phyloP scores from a whole-genome alignment of 2,329 filamentous ascomycete species.

The Diaporthe vexans region DNA sequence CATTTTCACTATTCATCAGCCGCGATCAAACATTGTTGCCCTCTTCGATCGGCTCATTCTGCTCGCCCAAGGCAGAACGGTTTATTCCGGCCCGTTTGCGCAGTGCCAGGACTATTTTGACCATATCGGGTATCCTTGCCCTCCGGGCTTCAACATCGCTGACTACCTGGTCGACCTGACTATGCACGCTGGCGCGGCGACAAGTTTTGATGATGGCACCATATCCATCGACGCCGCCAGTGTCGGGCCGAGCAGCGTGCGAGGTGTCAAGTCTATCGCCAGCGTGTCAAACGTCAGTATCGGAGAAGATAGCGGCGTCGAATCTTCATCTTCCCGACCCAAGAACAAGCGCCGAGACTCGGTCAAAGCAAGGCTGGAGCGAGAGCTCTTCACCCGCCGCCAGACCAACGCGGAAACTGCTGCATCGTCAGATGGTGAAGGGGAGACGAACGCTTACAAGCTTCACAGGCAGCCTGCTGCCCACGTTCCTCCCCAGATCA shows the following conservation, averaged over 20 bases:
- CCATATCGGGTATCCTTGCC: slow-evolving; percentile 90
- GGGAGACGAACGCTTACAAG: slow-evolving; percentile 64
- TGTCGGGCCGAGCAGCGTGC: slow-evolving; percentile 86
- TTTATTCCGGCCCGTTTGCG: slow-evolving; percentile 92
- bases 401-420: slow-evolving; percentile 75
- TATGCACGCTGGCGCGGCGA: slow-evolving; percentile 86
- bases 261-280: slow-evolving; percentile 90
- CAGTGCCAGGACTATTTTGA: slow-evolving; percentile 95
- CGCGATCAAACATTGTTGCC: slow-evolving; percentile 97
- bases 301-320: slow-evolving; percentile 75
- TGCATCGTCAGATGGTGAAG: slow-evolving; percentile 69
- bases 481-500: slow-evolving; percentile 66
- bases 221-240: slow-evolving; percentile 70
- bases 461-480: slow-evolving; percentile 61
- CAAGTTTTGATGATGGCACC: slow-evolving; percentile 71
- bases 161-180: slow-evolving; percentile 98
- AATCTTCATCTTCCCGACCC: slow-evolving; percentile 74
- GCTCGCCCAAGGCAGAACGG: slow-evolving; percentile 87
- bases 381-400: slow-evolving; percentile 89
- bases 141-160: slow-evolving; percentile 97
- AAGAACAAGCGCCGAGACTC: slow-evolving; percentile 82
- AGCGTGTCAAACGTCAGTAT: slow-evolving; percentile 84
- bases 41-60: slow-evolving; percentile 96
- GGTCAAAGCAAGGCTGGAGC: slow-evolving; percentile 87
- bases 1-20: slow-evolving; percentile 98